Conservation (phyloP, 2,329 filamentous ascomycete species). For the Neopestalotiopsis sp. region DNA sequence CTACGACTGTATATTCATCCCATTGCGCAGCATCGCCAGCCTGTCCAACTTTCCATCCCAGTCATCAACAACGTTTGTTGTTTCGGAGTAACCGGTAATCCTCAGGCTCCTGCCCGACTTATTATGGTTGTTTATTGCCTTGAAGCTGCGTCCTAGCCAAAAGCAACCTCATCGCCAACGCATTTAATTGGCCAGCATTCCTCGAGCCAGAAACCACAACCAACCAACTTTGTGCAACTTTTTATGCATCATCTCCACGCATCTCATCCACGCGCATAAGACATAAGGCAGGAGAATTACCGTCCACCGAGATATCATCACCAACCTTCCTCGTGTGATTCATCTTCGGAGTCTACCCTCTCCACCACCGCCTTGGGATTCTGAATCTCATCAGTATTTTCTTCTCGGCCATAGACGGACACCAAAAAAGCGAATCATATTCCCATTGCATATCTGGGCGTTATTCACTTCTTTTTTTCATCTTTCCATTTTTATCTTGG, state of each 20-base stretch:
- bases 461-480: background rate
- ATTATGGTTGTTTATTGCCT: no score
- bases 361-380: background rate
- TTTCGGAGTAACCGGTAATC: no score
- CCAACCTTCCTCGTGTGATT: background rate
- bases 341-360: background rate
- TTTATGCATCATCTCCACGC: background rate
- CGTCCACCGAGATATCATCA: background rate
- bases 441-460: slow-evolving; percentile 3
- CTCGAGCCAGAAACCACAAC: background rate
- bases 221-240: background rate
- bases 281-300: background rate
- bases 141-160: no score
- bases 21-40: no score
- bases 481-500: background rate
- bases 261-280: background rate
- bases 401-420: background rate
- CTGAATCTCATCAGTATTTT: background rate
- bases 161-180: background rate
- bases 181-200: background rate
- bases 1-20: no score
- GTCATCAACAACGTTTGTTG: no score
- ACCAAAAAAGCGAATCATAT: background rate
- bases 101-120: no score
- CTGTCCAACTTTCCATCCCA: no score